These are phyloP conservation scores for Talaromyces piceae DNA, from an alignment of 2,329 filamentous ascomycete genomes.

Conservation along the genomic window DNA sequence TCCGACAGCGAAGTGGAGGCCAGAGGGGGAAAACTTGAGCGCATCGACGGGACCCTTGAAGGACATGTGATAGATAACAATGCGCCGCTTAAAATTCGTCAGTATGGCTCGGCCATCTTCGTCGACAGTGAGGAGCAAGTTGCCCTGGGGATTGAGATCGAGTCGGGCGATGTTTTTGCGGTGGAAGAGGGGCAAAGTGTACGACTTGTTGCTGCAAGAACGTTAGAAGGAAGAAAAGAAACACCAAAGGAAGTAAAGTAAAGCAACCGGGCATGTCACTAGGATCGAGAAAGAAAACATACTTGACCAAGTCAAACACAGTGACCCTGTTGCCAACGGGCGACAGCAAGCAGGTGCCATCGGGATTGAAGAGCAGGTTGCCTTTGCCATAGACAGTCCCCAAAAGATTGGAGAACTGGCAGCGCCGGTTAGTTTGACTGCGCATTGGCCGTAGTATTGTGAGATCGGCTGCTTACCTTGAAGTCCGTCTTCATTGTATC, in stretches of 20 bases:
- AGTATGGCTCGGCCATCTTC: slow-evolving; percentile 90
- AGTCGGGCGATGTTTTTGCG: slow-evolving; percentile 86
- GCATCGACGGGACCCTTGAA: slow-evolving; percentile 77
- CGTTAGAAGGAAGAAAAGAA: slow-evolving; percentile 2
- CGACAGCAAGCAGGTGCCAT: slow-evolving; percentile 91
- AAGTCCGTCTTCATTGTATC: slow-evolving; percentile 96
- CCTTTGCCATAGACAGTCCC: slow-evolving; percentile 98
- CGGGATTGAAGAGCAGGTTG: slow-evolving; percentile 91
- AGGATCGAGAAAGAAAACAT: slow-evolving; percentile 23
- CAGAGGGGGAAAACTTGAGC: slow-evolving; percentile 84
- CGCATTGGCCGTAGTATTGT: background rate
- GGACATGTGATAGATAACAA: slow-evolving; percentile 91
- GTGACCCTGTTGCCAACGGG: slow-evolving; percentile 94
- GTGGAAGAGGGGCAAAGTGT: slow-evolving; percentile 66
- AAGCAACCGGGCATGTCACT: too few species aligned
- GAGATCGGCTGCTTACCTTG: slow-evolving; percentile 55
- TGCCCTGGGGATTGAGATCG: slow-evolving; percentile 81
- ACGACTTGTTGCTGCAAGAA: slow-evolving; percentile 33
- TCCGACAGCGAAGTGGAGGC: slow-evolving; percentile 81
- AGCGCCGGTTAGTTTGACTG: slow-evolving; percentile 12
- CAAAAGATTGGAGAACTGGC: slow-evolving; percentile 91
- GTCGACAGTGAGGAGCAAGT: slow-evolving; percentile 86
- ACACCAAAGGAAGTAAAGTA: background rate
- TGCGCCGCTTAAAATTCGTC: slow-evolving; percentile 78
- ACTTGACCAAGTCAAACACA: slow-evolving; percentile 95